Percentiles rank a stretch among this genome's conserved stretches.
These are phyloP conservation scores for Tricholoma flavovirens DNA, from an alignment of 768 basidiomycete genomes.

Conservation along the genomic window DNA sequence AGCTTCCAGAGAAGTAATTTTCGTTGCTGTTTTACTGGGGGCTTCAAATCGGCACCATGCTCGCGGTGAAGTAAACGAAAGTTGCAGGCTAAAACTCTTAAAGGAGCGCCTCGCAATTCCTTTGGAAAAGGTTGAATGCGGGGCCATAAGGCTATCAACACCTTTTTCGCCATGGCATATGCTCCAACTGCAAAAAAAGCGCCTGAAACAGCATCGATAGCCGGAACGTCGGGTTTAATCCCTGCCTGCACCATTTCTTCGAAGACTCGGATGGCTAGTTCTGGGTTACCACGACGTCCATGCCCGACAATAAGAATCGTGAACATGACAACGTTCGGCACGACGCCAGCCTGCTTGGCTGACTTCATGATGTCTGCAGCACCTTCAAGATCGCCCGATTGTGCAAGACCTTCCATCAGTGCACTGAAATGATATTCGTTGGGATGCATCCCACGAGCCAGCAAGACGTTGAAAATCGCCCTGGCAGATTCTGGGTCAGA, in stretches of 20 bases:
- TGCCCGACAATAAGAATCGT: constrained; percentile 73
- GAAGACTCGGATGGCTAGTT: constrained; percentile 49
- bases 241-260: constrained; percentile 56
- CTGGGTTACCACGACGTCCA: constrained; percentile 53
- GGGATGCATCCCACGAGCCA: constrained; percentile 64
- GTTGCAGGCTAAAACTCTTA: constrained; percentile 38
- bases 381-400: constrained; percentile 49
- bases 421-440: constrained; percentile 69
- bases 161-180: constrained; percentile 41
- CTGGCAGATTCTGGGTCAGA: constrained; percentile 47
- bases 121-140: constrained; percentile 57
- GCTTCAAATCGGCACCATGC: constrained; percentile 10
- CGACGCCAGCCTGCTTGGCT: constrained; percentile 43
- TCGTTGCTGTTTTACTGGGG: constrained; percentile 27
- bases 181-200: constrained; percentile 59
- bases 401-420: constrained; percentile 69
- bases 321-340: constrained; percentile 62
- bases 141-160: constrained; percentile 61
- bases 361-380: constrained; percentile 54
- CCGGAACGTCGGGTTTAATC: constrained; percentile 62
- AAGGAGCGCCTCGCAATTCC: constrained; percentile 35
- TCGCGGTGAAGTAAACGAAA: constrained; percentile 40
- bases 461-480: constrained; percentile 50
- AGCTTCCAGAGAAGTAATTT: constrained; percentile 35
- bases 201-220: constrained; percentile 65